phyloP scores from a whole-genome alignment of 2,329 filamentous ascomycete genomes.

The Colletotrichum echinochloae region DNA sequence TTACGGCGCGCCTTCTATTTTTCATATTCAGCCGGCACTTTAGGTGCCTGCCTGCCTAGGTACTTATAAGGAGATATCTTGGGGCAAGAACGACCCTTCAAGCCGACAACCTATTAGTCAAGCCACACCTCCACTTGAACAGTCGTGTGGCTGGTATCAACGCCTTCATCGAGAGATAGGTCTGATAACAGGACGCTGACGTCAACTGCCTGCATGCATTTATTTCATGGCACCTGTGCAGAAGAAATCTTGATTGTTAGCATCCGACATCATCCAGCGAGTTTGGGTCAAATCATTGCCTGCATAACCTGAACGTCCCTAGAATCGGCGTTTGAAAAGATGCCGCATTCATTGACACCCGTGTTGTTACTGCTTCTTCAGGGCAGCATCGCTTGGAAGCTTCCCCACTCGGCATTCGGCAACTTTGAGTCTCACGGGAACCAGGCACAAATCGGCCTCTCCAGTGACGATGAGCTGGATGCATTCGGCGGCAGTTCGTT shows the following conservation, averaged over 20 bases:
- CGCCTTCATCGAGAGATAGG: neutral
- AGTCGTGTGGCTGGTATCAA: slow-evolving; percentile 5
- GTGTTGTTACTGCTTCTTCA: neutral
- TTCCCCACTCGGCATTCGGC: slow-evolving; percentile 22
- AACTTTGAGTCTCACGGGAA: slow-evolving; percentile 17
- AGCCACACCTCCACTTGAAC: slow-evolving; percentile 19
- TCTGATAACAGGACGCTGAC: slow-evolving; percentile 9
- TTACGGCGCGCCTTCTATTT: neutral
- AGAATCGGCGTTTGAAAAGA: neutral
- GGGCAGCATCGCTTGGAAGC: slow-evolving; percentile 22
- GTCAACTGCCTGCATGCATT: neutral
- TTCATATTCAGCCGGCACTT: neutral
- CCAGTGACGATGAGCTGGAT: slow-evolving; percentile 37
- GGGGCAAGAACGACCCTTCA: neutral
- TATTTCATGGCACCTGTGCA: neutral
- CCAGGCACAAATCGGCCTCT: slow-evolving; percentile 38
- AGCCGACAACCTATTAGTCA: neutral
- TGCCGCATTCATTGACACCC: neutral
- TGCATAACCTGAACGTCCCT: neutral
- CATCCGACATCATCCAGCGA: neutral
- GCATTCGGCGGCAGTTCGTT: slow-evolving; percentile 35
- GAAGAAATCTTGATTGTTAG: neutral
- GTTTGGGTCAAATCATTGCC: neutral
- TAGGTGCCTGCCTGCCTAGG: no score
- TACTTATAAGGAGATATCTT: neutral